Conservation (phyloP, 179 eudicot species). For the Monotropa hypopitys region DNA sequence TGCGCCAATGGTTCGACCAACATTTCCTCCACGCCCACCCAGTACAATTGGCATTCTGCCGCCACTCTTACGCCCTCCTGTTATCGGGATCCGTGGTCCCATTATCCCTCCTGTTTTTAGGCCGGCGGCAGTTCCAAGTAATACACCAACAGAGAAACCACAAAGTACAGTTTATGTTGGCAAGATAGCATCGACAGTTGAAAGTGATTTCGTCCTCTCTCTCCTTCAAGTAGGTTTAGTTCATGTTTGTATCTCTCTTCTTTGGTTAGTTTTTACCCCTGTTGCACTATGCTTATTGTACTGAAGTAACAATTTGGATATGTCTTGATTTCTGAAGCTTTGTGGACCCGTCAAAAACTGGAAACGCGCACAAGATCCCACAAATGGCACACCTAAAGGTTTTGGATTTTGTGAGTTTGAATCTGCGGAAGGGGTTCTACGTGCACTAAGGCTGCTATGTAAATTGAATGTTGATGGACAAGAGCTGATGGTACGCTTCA, state of each 20-base stretch:
- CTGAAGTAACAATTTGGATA: background rate
- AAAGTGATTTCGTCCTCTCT: conserved; percentile 74
- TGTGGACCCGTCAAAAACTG: conserved; percentile 96
- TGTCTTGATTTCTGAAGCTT: conserved; percentile 38
- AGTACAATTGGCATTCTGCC: conserved; percentile 44
- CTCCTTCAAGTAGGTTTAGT: conserved; percentile 52
- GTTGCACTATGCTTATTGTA: background rate
- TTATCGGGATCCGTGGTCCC: conserved; percentile 53
- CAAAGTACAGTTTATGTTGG: conserved; percentile 90
- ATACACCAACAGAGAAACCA: conserved; percentile 58
- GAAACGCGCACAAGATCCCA: conserved; percentile 89
- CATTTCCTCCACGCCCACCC: conserved; percentile 54
- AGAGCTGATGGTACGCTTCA: conserved; percentile 58
- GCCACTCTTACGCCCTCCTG: conserved; percentile 50
- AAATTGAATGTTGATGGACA: conserved; percentile 85
- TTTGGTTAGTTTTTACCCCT: background rate
- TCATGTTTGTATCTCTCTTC: background rate
- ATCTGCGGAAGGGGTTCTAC: conserved; percentile 89
- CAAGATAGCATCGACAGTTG: conserved; percentile 75
- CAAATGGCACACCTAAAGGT: conserved; percentile 59
- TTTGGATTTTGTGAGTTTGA: conserved; percentile 94
- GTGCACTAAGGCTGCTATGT: conserved; percentile 70
- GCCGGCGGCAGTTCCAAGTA: conserved; percentile 41
- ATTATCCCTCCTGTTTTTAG: conserved; percentile 44
- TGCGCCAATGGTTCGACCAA: conserved; percentile 46